These are phyloP conservation scores for Chenopodium suecicum DNA, from an alignment of 148 eudicot species.

Conservation along the genomic window DNA sequence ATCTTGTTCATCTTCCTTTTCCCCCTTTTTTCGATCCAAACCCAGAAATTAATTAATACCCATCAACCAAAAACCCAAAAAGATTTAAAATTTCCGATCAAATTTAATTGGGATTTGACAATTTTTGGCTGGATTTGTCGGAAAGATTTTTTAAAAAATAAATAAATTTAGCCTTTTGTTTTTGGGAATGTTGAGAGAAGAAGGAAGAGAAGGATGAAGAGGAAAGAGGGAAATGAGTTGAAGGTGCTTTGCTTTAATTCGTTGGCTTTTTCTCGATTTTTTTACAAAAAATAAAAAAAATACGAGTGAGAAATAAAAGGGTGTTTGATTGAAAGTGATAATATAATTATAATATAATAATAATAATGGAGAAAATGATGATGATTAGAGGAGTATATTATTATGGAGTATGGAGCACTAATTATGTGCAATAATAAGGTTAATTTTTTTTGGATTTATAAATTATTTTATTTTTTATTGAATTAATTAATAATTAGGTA, in stretches of 20 bases:
- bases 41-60: conserved; percentile 22
- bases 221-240: conserved; percentile 2
- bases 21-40: conserved; percentile 6
- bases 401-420: background rate
- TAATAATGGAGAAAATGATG: conserved; percentile 8
- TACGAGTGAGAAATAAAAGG: background rate
- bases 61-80: conserved; percentile 24
- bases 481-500: background rate
- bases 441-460: background rate
- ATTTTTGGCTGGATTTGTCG: conserved; percentile 28
- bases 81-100: conserved; percentile 24
- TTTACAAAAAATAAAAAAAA: background rate
- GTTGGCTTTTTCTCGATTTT: conserved; percentile 19
- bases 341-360: background rate
- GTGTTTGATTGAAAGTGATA: conserved; percentile 24
- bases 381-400: background rate
- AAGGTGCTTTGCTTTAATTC: conserved; percentile 30
- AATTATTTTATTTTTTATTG: background rate
- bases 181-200: background rate
- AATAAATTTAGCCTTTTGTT: conserved; percentile 16
- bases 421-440: background rate
- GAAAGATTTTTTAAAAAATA: conserved; percentile 3
- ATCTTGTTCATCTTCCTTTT: conserved; percentile 6
- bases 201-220: background rate
- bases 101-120: conserved; percentile 23